Evolutionary conservation across 257 asterid species (phyloP).

Genomic region (Solanum chaucha): DNA sequence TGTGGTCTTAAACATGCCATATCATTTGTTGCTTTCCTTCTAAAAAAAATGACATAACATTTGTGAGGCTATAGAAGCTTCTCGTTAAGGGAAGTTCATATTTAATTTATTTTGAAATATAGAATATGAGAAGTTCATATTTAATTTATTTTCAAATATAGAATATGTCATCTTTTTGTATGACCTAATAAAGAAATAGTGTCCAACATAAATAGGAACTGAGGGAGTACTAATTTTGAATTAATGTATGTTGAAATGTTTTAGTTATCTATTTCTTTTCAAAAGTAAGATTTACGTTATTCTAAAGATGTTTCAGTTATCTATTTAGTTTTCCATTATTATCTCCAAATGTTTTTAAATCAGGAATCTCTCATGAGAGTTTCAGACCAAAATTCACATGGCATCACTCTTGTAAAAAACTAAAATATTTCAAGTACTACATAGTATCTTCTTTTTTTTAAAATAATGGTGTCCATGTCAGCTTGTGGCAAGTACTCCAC

Average conservation of each 20-base stretch:
- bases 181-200: not conserved
- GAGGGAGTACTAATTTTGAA: not conserved
- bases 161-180: not conserved
- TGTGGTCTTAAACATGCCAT: not conserved
- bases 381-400: not conserved
- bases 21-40: not conserved
- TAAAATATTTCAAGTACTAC: not conserved
- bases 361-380: not conserved
- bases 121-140: not conserved
- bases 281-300: not conserved
- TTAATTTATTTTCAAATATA: not conserved
- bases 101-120: not conserved
- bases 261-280: not conserved
- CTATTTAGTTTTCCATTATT: not conserved
- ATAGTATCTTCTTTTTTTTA: not conserved
- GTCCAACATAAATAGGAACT: not conserved
- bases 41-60: not conserved
- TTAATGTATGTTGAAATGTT: not conserved
- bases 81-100: not conserved
- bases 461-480: not conserved
- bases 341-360: not conserved
- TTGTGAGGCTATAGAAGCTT: not conserved
- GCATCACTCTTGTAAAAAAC: not conserved
- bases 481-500: not conserved
- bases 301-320: not conserved